Evolutionary conservation across 2,329 filamentous ascomycete species (phyloP).

Genomic region (Ophiostoma fasciatum): DNA sequence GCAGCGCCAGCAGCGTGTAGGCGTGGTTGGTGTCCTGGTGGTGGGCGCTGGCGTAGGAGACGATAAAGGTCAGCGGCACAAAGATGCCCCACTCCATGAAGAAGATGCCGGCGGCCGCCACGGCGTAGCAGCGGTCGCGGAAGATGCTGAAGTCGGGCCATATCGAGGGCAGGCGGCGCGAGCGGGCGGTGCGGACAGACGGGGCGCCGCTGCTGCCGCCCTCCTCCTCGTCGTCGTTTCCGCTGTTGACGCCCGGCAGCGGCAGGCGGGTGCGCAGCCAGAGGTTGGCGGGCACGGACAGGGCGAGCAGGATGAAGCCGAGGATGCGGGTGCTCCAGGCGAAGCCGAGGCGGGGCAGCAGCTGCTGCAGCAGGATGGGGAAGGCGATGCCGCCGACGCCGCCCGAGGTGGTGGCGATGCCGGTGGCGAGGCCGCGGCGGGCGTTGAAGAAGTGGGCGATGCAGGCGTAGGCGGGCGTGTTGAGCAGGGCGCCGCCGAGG

Average conservation of each 20-base stretch:
- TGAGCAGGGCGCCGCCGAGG: constrained; percentile 58
- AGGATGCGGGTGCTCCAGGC: constrained; percentile 34
- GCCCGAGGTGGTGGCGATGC: constrained; percentile 63
- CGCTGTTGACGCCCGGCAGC: constrained; percentile 24
- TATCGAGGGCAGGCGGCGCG: constrained; percentile 18
- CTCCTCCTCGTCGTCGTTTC: constrained; percentile 20
- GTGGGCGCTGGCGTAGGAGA: constrained; percentile 50
- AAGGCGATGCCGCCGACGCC: constrained; percentile 56
- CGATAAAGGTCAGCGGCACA: constrained; percentile 62
- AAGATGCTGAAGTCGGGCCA: constrained; percentile 49
- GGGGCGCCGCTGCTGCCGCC: background rate
- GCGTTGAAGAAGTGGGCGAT: constrained; percentile 66
- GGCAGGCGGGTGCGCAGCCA: constrained; percentile 37
- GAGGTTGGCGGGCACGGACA: constrained; percentile 31
- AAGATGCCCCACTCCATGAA: constrained; percentile 59
- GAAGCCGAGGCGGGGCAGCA: constrained; percentile 33
- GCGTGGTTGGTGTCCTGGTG: constrained; percentile 45
- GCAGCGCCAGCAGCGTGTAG: constrained; percentile 64
- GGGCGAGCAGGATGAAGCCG: constrained; percentile 32
- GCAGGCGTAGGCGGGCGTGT: constrained; percentile 59
- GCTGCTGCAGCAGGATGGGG: constrained; percentile 29
- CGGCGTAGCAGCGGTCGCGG: constrained; percentile 39
- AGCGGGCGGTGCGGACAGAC: constrained; percentile 38
- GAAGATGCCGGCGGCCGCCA: constrained; percentile 49
- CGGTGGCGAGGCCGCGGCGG: constrained; percentile 61